Evolutionary conservation across 2,329 filamentous ascomycete species (phyloP).

Genomic region (Exophiala oligosperma): DNA sequence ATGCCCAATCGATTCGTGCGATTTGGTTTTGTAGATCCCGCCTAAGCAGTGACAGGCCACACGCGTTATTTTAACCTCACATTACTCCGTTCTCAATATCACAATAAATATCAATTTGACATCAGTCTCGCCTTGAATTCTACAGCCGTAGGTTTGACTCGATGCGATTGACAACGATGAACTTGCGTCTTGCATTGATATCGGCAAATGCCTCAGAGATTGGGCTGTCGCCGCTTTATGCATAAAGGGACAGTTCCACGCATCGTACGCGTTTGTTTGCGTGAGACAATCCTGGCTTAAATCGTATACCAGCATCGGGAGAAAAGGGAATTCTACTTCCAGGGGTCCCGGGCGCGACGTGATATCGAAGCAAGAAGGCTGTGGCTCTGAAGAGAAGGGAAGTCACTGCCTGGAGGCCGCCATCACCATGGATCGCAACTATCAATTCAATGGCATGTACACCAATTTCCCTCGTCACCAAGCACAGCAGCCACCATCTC

Average conservation of each 20-base stretch:
- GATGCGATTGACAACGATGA: too few species aligned
- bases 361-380: background rate
- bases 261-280: too few species aligned
- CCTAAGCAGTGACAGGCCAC: background rate
- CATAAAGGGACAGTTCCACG: background rate
- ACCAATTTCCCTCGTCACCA: background rate
- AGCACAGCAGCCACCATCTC: background rate
- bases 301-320: background rate
- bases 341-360: background rate
- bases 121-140: too few species aligned
- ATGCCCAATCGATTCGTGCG: background rate
- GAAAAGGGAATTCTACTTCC: background rate
- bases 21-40: background rate
- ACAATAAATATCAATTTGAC: too few species aligned
- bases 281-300: background rate
- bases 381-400: background rate
- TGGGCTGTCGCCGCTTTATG: background rate
- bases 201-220: background rate
- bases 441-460: constrained; percentile 7
- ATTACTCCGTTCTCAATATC: too few species aligned
- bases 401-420: background rate
- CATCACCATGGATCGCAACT: constrained; percentile 18
- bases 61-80: too few species aligned
- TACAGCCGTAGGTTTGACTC: too few species aligned
- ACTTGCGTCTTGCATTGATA: background rate